A percentile compares a stretch with the other conserved stretches of the same genome.
Conservation (phyloP, 1,139 yeast species). For the Taphrina wiesneri region DNA sequence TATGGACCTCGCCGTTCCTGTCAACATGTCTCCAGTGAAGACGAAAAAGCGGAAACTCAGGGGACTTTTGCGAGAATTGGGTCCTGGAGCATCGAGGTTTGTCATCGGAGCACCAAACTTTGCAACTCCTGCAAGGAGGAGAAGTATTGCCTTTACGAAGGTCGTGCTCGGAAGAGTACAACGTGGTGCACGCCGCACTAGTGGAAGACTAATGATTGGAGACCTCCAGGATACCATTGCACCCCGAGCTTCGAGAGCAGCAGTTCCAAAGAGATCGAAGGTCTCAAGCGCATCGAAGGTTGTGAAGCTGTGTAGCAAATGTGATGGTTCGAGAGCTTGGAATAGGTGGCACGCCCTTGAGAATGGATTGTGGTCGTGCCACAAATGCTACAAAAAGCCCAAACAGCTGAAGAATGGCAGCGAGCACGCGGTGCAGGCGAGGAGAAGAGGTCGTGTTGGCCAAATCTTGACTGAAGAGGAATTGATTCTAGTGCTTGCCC, state of each 20-base stretch:
- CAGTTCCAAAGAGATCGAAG: background rate
- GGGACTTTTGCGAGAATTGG: constrained; percentile 30
- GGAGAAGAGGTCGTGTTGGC: constrained; percentile 5
- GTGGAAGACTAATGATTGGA: background rate
- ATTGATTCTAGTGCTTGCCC: background rate
- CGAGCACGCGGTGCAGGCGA: background rate
- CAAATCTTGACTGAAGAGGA: background rate
- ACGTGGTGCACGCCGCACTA: background rate
- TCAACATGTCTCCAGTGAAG: background rate
- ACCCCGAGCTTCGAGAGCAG: background rate
- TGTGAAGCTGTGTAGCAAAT: background rate
- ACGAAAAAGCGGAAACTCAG: background rate
- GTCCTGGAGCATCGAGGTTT: constrained; percentile 25
- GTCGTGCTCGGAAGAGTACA: background rate
- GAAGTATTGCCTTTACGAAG: background rate
- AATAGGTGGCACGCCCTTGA: background rate
- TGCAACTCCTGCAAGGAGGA: constrained; percentile 29
- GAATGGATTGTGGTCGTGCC: constrained; percentile 8
- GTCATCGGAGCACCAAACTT: constrained; percentile 24
- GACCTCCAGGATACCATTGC: background rate
- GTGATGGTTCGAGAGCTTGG: constrained; percentile 3
- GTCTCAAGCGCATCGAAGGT: background rate
- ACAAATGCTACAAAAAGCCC: constrained; percentile 9
- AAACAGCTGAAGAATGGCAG: background rate
- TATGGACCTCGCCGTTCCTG: constrained; percentile 1